Percentiles rank a stretch among this genome's conserved stretches.
phyloP scores from a whole-genome alignment of 768 basidiomycete species.

The Tricholoma bakamatsutake region DNA sequence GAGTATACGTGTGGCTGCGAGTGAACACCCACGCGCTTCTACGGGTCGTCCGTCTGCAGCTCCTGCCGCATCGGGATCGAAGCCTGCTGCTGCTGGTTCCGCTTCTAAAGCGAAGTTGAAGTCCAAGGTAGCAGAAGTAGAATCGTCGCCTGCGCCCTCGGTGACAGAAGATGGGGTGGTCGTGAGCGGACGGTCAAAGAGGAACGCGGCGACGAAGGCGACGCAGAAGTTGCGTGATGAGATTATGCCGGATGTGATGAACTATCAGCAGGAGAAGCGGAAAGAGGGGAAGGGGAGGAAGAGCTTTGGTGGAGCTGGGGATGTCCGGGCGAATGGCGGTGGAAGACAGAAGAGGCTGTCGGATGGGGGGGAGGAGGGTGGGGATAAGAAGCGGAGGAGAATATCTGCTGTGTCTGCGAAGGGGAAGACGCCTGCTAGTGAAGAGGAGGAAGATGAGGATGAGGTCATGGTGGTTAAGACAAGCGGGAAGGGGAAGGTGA shows the following conservation, averaged over 20 bases:
- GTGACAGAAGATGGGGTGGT: constrained; percentile 9
- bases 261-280: constrained; percentile 64
- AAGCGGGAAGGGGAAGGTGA: constrained; percentile 14
- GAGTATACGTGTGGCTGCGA: constrained; percentile 24
- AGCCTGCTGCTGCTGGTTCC: background rate
- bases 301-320: constrained; percentile 21
- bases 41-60: constrained; percentile 8
- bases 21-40: constrained; percentile 13
- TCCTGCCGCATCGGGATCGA: constrained; percentile 3
- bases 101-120: constrained; percentile 9
- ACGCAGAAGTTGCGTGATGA: constrained; percentile 49
- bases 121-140: constrained; percentile 1
- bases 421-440: background rate
- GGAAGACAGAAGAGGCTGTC: constrained; percentile 19
- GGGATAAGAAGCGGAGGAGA: constrained; percentile 10
- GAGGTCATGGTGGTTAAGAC: background rate
- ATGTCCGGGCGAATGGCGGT: background rate
- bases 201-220: constrained; percentile 41
- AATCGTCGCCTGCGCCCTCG: constrained; percentile 11
- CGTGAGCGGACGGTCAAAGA: constrained; percentile 19
- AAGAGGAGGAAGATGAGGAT: background rate
- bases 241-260: constrained; percentile 75
- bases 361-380: constrained; percentile 2
- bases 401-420: constrained; percentile 8
- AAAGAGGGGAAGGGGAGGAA: constrained; percentile 30